Conservation (phyloP, 305 asterid genomes). For the Fraxinus albicans region DNA sequence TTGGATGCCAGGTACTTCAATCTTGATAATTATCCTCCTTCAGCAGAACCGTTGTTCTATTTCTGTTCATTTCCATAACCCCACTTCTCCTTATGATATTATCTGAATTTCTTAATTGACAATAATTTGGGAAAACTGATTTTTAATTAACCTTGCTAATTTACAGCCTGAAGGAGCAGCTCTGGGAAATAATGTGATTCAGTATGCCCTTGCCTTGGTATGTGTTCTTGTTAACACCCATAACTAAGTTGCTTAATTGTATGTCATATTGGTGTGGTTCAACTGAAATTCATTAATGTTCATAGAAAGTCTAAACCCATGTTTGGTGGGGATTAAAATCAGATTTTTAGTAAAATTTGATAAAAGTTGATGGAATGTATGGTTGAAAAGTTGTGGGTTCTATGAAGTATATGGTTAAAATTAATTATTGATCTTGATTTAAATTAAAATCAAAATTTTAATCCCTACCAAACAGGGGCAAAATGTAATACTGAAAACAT, state of each 20-base stretch:
- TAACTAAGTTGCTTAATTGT: constrained; percentile 5
- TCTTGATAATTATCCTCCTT: constrained; percentile 23
- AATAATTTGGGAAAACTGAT: constrained; percentile 6
- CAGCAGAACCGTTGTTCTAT: background rate
- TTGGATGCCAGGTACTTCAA: constrained; percentile 86
- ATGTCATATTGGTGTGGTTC: background rate
- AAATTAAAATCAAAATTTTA: no score
- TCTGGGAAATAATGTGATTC: constrained; percentile 68
- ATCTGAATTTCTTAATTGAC: background rate
- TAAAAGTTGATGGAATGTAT: background rate
- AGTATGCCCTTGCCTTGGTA: constrained; percentile 96
- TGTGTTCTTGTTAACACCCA: constrained; percentile 13
- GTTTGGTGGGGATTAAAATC: background rate
- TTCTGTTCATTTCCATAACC: constrained; percentile 2
- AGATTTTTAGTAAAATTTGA: background rate
- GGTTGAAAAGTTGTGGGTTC: background rate
- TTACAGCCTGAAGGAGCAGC: constrained; percentile 99
- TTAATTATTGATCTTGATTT: background rate
- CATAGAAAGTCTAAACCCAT: constrained; percentile 1
- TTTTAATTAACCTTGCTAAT: constrained; percentile 12
- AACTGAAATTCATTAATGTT: constrained; percentile 8
- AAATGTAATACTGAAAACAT: background rate
- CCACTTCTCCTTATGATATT: background rate
- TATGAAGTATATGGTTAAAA: background rate
- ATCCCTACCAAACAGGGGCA: background rate